Base-by-base conservation (phyloP, 176 grass and related monocot species). In the Tillandsia leiboldiana region DNA sequence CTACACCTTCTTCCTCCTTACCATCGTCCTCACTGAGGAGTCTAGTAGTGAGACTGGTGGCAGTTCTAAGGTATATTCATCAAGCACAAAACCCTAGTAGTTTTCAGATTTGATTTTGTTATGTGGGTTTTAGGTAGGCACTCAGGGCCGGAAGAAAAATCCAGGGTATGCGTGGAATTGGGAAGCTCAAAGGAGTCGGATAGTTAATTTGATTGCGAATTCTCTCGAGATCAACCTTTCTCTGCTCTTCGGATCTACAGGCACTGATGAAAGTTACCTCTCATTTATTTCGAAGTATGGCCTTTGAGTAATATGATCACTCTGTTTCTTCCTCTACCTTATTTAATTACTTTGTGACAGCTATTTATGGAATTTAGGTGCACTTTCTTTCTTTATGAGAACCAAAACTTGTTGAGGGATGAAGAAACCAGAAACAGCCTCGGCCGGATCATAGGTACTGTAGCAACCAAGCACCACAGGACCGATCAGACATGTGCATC, bases 211-310 rank as follows among this genome's bases (percentile, higher is more conserved):
- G 69, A 74, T 97, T 51, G 89, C 93, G 17, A 97, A 83, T 75
- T 92, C 93, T 85, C 81, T 97, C 29, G 93, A 97, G 76, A 83
- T 79, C 70, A 84, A 97, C 48, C 79, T 97, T 51, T 90, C 93
- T 0, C 63, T 97, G 52, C 84, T 97, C 54, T 97, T 97, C 79
- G 89, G 93, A 70, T 82, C 93, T 47, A 77, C 77, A 49, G 82
- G 85, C 50, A 82, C 78, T 53, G 86, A 97, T 77, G 93, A 97
- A 70, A 83, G 65, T 71, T 92, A 97, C 79, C 83, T 97, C 53
- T 92, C 93, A 17, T 97, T 87, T 62, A 64, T 92, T 84, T 97
- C 93, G 51, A 97, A 92, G 93, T 97, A 97, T 42, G 48, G 51
- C 63, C 50, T 17, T 81, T 33, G 56, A 51, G 5, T 78, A 75